phyloP scores from a whole-genome alignment of 176 grass and related monocot species.

The Phoenix dactylifera region DNA sequence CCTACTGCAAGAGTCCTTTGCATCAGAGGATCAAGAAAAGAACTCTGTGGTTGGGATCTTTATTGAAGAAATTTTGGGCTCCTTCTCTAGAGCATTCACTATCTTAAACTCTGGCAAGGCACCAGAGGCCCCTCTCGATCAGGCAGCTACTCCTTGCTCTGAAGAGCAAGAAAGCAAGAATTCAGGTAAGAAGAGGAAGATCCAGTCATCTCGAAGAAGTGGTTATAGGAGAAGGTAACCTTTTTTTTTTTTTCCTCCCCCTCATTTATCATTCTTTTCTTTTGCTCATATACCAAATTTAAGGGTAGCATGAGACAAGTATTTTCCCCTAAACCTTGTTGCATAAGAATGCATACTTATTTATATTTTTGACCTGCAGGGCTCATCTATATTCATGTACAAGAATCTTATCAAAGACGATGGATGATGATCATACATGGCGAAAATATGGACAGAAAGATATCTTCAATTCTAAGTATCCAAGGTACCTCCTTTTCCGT shows the following conservation, averaged over 20 bases:
- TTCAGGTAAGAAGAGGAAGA: constrained; percentile 5
- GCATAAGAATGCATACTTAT: not conserved
- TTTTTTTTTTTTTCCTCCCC: too few species aligned
- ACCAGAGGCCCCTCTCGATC: constrained; percentile 9
- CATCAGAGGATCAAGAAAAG: not conserved
- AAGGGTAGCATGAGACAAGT: too few species aligned
- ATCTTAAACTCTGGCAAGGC: not conserved
- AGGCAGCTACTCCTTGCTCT: not conserved
- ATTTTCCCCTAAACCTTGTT: too few species aligned
- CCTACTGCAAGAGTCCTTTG: not conserved
- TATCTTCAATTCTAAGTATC: constrained; percentile 34
- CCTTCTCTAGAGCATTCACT: not conserved
- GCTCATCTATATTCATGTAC: constrained; percentile 16
- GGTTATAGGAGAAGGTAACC: not conserved
- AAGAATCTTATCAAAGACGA: constrained; percentile 9
- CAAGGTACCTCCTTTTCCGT: constrained; percentile 11
- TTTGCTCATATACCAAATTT: too few species aligned
- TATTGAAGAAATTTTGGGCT: not conserved
- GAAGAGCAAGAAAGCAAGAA: constrained; percentile 13
- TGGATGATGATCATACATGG: constrained; percentile 58
- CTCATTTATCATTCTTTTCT: too few species aligned
- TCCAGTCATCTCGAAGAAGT: not conserved
- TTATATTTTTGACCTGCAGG: constrained; percentile 26
- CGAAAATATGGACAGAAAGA: constrained; percentile 87
- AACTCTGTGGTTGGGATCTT: not conserved